Evolutionary conservation across 2,329 filamentous ascomycete genomes (phyloP).

Genomic region (Aspergillus alliaceus): DNA sequence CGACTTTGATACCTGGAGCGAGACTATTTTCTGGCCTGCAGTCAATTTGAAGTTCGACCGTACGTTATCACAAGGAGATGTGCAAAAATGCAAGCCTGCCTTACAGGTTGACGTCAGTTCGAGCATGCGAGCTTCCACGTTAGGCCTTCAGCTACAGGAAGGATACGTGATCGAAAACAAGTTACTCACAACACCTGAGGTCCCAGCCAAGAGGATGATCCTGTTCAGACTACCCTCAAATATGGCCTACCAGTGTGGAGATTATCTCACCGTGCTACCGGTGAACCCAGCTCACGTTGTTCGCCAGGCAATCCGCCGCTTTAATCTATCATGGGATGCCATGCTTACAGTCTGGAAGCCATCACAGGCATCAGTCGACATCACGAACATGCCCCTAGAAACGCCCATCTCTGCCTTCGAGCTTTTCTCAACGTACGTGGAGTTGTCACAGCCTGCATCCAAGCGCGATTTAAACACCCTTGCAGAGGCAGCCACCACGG

Average conservation of each 20-base stretch:
- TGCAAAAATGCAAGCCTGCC: constrained; percentile 32
- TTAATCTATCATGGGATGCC: constrained; percentile 68
- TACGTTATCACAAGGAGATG: constrained; percentile 12
- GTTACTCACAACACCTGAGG: constrained; percentile 52
- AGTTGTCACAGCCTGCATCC: constrained; percentile 70
- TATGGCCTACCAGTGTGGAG: constrained; percentile 68
- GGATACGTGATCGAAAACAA: constrained; percentile 58
- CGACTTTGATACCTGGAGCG: constrained; percentile 68
- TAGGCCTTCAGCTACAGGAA: constrained; percentile 65
- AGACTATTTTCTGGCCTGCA: constrained; percentile 55
- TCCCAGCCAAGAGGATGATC: constrained; percentile 63
- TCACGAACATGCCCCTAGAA: constrained; percentile 51
- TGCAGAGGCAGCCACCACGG: constrained; percentile 48
- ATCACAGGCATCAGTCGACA: constrained; percentile 43
- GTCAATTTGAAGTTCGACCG: constrained; percentile 45
- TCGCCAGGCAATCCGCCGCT: constrained; percentile 62
- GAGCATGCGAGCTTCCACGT: constrained; percentile 54
- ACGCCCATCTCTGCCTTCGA: constrained; percentile 61
- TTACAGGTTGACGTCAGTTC: constrained; percentile 53
- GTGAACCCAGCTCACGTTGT: constrained; percentile 66
- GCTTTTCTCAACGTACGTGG: constrained; percentile 69
- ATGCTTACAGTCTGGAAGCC: constrained; percentile 61
- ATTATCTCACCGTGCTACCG: constrained; percentile 74
- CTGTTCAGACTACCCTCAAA: constrained; percentile 67
- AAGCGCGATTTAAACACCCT: constrained; percentile 58